Evolutionary conservation across 2,329 filamentous ascomycete species (phyloP).

Genomic region (Verticillium nonalfalfae): DNA sequence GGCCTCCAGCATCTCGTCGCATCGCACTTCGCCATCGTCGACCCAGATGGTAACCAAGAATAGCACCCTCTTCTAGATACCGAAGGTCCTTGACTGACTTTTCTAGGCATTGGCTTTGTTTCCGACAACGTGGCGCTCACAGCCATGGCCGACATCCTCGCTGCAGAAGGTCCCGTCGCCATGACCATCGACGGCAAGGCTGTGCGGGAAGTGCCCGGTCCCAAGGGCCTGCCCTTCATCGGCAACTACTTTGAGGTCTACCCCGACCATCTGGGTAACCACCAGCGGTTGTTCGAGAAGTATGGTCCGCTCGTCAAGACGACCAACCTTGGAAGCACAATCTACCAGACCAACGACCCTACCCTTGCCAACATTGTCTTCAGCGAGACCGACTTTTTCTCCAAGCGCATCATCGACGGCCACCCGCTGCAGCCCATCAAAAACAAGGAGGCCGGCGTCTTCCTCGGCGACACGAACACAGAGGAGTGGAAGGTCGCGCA

Average conservation of each 20-base stretch:
- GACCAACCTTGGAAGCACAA: slow-evolving; percentile 40
- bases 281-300: slow-evolving; percentile 44
- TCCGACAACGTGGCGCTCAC: slow-evolving; percentile 22
- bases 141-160: slow-evolving; percentile 25
- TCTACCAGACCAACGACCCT: slow-evolving; percentile 46
- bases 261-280: slow-evolving; percentile 52
- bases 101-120: slow-evolving; percentile 29
- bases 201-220: slow-evolving; percentile 43
- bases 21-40: slow-evolving; percentile 35
- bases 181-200: slow-evolving; percentile 42
- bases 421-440: slow-evolving; percentile 40
- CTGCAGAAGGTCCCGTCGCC: slow-evolving; percentile 24
- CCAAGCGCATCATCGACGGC: slow-evolving; percentile 43
- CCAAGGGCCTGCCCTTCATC: slow-evolving; percentile 38
- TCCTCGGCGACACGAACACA: slow-evolving; percentile 43
- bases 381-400: slow-evolving; percentile 43
- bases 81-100: background rate
- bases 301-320: slow-evolving; percentile 48
- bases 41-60: slow-evolving; percentile 25
- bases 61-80: too few relatives aligned
- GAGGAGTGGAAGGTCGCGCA: slow-evolving; percentile 45
- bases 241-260: slow-evolving; percentile 50
- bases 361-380: slow-evolving; percentile 37
- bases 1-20: slow-evolving; percentile 31
- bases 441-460: slow-evolving; percentile 33